Percentiles rank a stretch among this genome's conserved stretches.
Conservation (phyloP, 345 rosid genomes). For the Brassica juncea region DNA sequence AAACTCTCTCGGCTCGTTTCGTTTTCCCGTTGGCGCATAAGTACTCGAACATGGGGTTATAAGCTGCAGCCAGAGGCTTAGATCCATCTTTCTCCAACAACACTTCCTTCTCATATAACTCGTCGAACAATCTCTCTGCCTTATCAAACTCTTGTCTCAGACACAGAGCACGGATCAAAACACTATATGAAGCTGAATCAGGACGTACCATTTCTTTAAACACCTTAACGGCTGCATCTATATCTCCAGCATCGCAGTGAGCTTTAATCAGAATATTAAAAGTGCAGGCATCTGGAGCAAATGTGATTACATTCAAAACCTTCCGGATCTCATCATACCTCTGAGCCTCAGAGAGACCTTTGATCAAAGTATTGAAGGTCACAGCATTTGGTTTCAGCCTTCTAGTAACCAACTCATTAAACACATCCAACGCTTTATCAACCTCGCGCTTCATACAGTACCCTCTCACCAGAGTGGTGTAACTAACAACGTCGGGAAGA, state of each 20-base stretch:
- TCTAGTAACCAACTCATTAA: slow-evolving; percentile 51
- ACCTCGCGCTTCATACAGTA: slow-evolving; percentile 68
- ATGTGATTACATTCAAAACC: slow-evolving; percentile 42
- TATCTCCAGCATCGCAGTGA: slow-evolving; percentile 61
- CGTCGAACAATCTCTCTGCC: slow-evolving; percentile 67
- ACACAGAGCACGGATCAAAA: slow-evolving; percentile 66
- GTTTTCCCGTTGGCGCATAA: slow-evolving; percentile 73
- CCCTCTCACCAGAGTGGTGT: slow-evolving; percentile 81
- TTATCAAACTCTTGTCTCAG: slow-evolving; percentile 53
- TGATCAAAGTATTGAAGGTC: slow-evolving; percentile 70
- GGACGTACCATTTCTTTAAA: slow-evolving; percentile 59
- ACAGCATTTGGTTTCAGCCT: slow-evolving; percentile 62
- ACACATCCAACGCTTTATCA: slow-evolving; percentile 63
- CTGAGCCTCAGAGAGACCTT: slow-evolving; percentile 68
- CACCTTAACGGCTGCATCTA: slow-evolving; percentile 57
- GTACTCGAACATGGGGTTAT: slow-evolving; percentile 68
- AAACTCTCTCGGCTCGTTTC: slow-evolving; percentile 61
- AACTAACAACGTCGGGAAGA: slow-evolving; percentile 67
- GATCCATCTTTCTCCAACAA: slow-evolving; percentile 54
- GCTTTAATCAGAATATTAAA: slow-evolving; percentile 67
- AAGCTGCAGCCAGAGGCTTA: slow-evolving; percentile 74
- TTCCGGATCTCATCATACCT: slow-evolving; percentile 61
- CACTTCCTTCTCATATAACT: slow-evolving; percentile 54
- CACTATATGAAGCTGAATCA: slow-evolving; percentile 82
- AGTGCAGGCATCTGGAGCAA: slow-evolving; percentile 74